These are phyloP conservation scores for Senna tora DNA, from an alignment of 306 rosid genomes.

Conservation along the genomic window DNA sequence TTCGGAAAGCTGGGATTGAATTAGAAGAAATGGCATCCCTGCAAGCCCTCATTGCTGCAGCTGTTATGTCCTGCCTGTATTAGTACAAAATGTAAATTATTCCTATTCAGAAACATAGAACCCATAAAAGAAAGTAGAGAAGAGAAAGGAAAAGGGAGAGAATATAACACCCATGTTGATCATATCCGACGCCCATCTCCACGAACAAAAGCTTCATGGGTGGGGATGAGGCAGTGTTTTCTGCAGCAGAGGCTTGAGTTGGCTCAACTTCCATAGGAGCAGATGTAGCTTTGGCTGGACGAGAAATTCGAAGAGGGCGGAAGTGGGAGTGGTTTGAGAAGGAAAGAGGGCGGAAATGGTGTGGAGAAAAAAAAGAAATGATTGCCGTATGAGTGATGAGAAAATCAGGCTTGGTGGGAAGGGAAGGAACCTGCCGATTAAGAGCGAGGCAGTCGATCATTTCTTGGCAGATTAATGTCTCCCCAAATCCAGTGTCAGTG, in stretches of 20 bases:
- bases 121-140: not conserved
- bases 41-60: conserved; percentile 96
- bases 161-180: conserved; percentile 80
- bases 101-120: conserved; percentile 1
- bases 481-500: not conserved
- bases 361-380: conserved; percentile 26
- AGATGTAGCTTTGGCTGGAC: conserved; percentile 39
- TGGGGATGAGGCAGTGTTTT: conserved; percentile 37
- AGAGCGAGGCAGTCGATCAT: conserved; percentile 50
- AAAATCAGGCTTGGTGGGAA: conserved; percentile 13
- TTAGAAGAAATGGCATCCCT: conserved; percentile 94
- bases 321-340: conserved; percentile 39
- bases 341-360: conserved; percentile 34
- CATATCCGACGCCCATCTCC: conserved; percentile 98
- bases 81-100: not conserved
- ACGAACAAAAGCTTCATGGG: conserved; percentile 87
- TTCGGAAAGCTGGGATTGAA: conserved; percentile 92
- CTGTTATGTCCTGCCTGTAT: conserved; percentile 78
- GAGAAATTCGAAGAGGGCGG: conserved; percentile 43
- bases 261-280: conserved; percentile 70
- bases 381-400: conserved; percentile 24
- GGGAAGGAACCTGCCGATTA: conserved; percentile 41
- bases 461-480: conserved; percentile 27
- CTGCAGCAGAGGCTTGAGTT: conserved; percentile 30
- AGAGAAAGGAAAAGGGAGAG: not conserved